These are phyloP conservation scores for Ganoderma boninense DNA, from an alignment of 1,284 basidiomycete species.

Conservation along the genomic window DNA sequence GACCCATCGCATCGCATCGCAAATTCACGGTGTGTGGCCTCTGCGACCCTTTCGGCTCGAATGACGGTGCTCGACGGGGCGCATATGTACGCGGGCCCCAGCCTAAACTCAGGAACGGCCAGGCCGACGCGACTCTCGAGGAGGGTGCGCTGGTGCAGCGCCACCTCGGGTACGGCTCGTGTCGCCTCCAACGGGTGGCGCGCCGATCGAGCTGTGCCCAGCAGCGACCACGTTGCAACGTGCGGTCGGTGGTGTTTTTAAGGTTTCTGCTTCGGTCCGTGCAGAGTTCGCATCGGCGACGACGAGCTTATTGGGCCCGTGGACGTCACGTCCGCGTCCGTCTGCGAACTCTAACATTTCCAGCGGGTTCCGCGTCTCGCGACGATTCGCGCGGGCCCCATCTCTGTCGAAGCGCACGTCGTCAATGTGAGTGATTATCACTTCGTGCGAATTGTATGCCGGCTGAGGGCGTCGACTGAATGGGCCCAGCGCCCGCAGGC, in stretches of 20 bases:
- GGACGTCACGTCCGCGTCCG: neutral
- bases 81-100: neutral
- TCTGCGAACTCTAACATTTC: neutral
- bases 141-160: neutral
- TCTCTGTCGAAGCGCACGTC: neutral
- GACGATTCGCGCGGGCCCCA: neutral
- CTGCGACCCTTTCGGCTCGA: constrained; percentile 2
- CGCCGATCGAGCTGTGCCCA: constrained; percentile 1
- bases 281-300: neutral
- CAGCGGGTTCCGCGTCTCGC: neutral
- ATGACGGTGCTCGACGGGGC: neutral
- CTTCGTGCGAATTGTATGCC: neutral
- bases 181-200: neutral
- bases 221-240: neutral
- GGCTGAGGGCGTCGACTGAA: neutral
- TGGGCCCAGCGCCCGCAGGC: neutral
- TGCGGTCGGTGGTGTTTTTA: neutral
- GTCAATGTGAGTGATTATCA: constrained; percentile 4
- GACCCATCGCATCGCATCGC: constrained; percentile 3
- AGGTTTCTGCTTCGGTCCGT: neutral
- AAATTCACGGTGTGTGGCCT: neutral
- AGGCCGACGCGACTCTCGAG: neutral
- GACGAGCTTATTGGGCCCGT: constrained; percentile 1
- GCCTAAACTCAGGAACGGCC: neutral
- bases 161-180: neutral